These are phyloP conservation scores for Ustilago cynodontis DNA, from an alignment of 1,284 basidiomycete species.

Conservation along the genomic window DNA sequence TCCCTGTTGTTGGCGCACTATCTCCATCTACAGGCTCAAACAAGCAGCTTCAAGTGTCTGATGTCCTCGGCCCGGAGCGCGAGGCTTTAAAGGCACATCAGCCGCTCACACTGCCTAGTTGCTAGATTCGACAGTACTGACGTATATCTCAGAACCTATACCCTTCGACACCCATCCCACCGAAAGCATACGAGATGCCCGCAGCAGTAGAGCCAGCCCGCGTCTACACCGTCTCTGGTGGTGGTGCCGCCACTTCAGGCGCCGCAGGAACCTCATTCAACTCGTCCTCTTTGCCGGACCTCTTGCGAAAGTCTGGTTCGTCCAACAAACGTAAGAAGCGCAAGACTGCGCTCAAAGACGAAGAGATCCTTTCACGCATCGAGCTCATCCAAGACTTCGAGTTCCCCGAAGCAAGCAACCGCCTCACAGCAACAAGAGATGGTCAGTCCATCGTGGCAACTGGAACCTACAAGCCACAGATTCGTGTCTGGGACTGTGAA, in stretches of 20 bases:
- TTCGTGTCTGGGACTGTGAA: constrained; percentile 94
- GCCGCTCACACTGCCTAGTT: constrained; percentile 1
- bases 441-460: constrained; percentile 93
- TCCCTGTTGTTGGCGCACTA: not conserved
- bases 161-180: not conserved
- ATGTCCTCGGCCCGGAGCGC: constrained; percentile 10
- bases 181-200: constrained; percentile 56
- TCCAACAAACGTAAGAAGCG: constrained; percentile 68
- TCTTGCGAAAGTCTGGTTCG: constrained; percentile 63
- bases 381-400: constrained; percentile 83
- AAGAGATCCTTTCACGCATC: constrained; percentile 63
- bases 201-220: constrained; percentile 61
- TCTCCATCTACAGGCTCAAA: not conserved
- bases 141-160: not conserved
- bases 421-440: constrained; percentile 88
- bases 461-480: constrained; percentile 97
- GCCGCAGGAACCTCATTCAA: constrained; percentile 63
- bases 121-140: not conserved
- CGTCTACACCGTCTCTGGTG: constrained; percentile 67
- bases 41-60: not conserved
- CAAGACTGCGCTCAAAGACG: constrained; percentile 53
- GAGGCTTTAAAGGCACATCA: constrained; percentile 11
- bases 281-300: constrained; percentile 68
- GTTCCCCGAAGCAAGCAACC: constrained; percentile 95
- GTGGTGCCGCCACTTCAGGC: constrained; percentile 46